Evolutionary conservation across 371 early-diverging fungal genomes (phyloP), one percentile per base, ranked within the genome.

Genomic region (Encephalitozoon cuniculi): DNA sequence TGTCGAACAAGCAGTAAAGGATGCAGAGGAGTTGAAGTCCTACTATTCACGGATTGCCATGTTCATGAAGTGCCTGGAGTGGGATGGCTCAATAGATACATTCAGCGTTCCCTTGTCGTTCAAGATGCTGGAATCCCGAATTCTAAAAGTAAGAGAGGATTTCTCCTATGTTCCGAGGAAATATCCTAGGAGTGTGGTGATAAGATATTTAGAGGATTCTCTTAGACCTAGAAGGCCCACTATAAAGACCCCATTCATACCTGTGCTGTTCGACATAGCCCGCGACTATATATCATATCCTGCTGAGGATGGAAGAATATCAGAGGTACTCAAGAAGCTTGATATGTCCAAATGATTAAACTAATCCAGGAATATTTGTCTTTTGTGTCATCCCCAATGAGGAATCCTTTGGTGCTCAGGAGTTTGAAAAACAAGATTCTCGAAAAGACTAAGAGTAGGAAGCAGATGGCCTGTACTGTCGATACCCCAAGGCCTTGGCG

Each of bases 241-340:
- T 37, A 41, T 32, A 53, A 68, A 66, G 40, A 25, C 78, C 18
- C 81, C 81, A 25, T 78, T 78, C 39, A 15, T 69, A 34, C 81
- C 81, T 34, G 74, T 78, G 23, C 51, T 73, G 59, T 81, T 78
- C 64, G 81, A 81, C 63, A 39, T 76, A 18, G 81, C 78, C 4
- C 55, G 76, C 53, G 81, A 81, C 65, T 78, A 65, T 64, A 78
- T 81, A 46, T 53, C 44, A 32, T 81, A 78, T 74, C 76, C 81
- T 25, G 39, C 54, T 37, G 46, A 54, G 46, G 53, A 71, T 40
- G 64, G n/a, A 30, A 74, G 55, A 21, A 41, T 68, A 6, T 52
- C 39, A 9, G 68, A 67, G 8, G 12, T 67, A 37, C 34, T 65
- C 11, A 39, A 40, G 28, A 64, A 74, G 23, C 34, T 74, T 49